Base-by-base conservation (phyloP, 2,329 filamentous ascomycete genomes). In the Gyromitra esculenta region DNA sequence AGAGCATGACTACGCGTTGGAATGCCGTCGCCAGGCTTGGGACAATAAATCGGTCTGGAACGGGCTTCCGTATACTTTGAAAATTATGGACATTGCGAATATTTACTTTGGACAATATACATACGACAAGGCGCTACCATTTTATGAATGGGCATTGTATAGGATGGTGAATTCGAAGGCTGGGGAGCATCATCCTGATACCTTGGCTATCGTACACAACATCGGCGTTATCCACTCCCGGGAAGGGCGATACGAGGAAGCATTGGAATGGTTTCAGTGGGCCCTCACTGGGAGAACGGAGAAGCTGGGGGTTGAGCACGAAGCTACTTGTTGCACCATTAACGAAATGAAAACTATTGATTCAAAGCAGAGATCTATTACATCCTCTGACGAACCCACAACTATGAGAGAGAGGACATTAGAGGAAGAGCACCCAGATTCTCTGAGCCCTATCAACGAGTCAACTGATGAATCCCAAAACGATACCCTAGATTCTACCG, bases 221-320 rank as follows among this genome's bases (percentile, higher is more conserved):
- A 75, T 81, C 5, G 80, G 64, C 3, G 56, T 41, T 25, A 63
- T 45, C 5, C 56, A 69, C 9, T 11, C 56, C 0, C n/a, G 25
- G 1, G 73, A 77, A 50, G 69, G 72, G 8, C 74, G 57, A 43
- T 79, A 79, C 56, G 69, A 75, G 1, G 76, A 76, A 15, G 60
- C 72, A 2, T 31, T 77, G n/a, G 15, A 72, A 25, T 64, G 50
- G n/a, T 57, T 72, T n/a, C 4, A 68, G 11, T 50, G 21, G 2
- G 54, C 65, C 5, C 56, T 78, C 25, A 31, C 25, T 4, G 35
- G 9, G 9, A 13, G 59, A 18, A n/a, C 5, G 39, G 31, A 71
- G 39, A 67, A 48, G 31, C 54, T 77, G 31, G 75, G 75, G 25
- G 69, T 45, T 31, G 75, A 77, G n/a, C 64, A 77, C 50, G 56